phyloP scores from a whole-genome alignment of 768 basidiomycete species.

The Suillus spraguei region DNA sequence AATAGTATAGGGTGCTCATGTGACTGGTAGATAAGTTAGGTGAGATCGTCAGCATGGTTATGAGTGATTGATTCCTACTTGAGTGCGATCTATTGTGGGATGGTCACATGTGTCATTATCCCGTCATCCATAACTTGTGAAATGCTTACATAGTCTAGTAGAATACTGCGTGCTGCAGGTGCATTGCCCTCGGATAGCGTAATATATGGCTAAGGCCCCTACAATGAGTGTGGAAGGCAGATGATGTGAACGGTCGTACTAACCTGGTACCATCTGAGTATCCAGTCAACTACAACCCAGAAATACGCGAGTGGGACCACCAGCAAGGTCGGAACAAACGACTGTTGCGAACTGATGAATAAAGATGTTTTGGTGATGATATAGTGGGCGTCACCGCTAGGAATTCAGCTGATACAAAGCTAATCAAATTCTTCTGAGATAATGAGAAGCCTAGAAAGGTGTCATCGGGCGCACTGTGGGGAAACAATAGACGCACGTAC shows the following conservation, averaged over 20 bases:
- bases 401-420: conserved; percentile 47
- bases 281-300: conserved; percentile 57
- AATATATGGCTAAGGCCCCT: conserved; percentile 56
- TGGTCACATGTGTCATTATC: neutral
- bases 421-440: conserved; percentile 50
- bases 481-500: conserved; percentile 32
- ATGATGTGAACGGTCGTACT: conserved; percentile 13
- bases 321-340: conserved; percentile 57
- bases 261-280: conserved; percentile 61
- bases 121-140: neutral
- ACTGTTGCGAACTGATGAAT: conserved; percentile 34
- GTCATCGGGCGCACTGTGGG: conserved; percentile 12
- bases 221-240: neutral
- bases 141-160: conserved; percentile 62
- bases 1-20: conserved; percentile 42
- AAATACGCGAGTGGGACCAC: conserved; percentile 52
- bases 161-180: conserved; percentile 57
- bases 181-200: conserved; percentile 54
- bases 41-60: conserved; percentile 8
- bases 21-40: conserved; percentile 38
- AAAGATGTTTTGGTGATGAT: neutral
- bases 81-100: conserved; percentile 38
- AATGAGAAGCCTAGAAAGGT: conserved; percentile 53
- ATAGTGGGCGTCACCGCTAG: conserved; percentile 37
- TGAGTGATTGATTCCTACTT: conserved; percentile 35